These are phyloP conservation scores for Lenzites betulinus DNA, from an alignment of 768 basidiomycete genomes.

Conservation along the genomic window DNA sequence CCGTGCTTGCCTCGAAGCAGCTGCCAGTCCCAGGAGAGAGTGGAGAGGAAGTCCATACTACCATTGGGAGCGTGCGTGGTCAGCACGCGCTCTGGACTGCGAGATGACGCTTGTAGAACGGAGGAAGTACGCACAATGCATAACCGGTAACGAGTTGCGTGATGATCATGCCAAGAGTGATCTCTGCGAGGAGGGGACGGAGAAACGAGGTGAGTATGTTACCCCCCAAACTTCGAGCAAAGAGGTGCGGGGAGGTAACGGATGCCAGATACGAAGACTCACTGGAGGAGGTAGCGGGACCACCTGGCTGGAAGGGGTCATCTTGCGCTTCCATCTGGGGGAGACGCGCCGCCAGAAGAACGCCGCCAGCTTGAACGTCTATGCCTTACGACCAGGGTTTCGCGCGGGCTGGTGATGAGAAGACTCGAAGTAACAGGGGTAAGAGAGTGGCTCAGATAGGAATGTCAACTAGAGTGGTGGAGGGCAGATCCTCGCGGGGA, in stretches of 20 bases:
- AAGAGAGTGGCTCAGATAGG: too few species aligned
- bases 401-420: too few species aligned
- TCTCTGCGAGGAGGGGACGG: not conserved
- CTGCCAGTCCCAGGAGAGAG: slow-evolving; percentile 3
- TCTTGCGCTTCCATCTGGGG: slow-evolving; percentile 3
- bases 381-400: too few species aligned
- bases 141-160: slow-evolving; percentile 4
- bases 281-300: not conserved
- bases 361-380: slow-evolving; percentile 4
- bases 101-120: too few species aligned
- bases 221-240: too few species aligned
- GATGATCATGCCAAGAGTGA: not conserved
- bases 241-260: too few species aligned
- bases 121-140: slow-evolving; percentile 6
- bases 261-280: too few species aligned
- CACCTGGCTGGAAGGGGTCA: slow-evolving; percentile 11
- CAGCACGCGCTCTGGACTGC: not conserved
- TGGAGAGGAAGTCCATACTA: slow-evolving; percentile 13
- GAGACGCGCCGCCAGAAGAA: not conserved
- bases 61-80: not conserved
- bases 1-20: slow-evolving; percentile 2
- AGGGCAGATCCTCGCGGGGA: too few species aligned
- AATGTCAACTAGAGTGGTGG: too few species aligned
- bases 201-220: too few species aligned
- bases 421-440: too few species aligned